phyloP scores from a whole-genome alignment of 78 protist species.

The Salpingoeca rosetta region DNA sequence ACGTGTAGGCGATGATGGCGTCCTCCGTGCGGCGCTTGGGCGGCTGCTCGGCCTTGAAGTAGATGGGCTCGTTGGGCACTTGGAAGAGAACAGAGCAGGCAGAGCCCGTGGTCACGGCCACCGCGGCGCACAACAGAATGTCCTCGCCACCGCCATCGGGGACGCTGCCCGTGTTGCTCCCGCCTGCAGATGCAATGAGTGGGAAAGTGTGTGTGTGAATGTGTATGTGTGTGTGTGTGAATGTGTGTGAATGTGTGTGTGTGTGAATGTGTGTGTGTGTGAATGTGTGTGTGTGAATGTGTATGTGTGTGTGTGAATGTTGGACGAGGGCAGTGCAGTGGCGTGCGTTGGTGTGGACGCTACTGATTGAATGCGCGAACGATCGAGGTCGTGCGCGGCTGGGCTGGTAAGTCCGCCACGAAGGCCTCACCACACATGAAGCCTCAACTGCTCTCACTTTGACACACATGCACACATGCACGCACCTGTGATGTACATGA shows the following conservation, averaged over 20 bases:
- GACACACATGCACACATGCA: neutral
- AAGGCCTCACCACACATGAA: too few relatives aligned
- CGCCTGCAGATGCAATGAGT: neutral
- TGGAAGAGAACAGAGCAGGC: neutral
- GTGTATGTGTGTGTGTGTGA: neutral
- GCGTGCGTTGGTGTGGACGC: too few relatives aligned
- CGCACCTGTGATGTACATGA: neutral
- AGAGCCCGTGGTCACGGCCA: neutral
- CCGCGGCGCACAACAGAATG: neutral
- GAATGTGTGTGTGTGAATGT: too few relatives aligned
- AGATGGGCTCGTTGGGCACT: slow-evolving; percentile 3
- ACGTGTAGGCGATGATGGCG: slow-evolving; percentile 46
- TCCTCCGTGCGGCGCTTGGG: slow-evolving; percentile 28
- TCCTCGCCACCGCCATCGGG: neutral
- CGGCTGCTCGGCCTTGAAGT: neutral
- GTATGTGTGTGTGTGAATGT: too few relatives aligned
- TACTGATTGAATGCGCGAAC: too few relatives aligned
- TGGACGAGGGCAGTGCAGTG: too few relatives aligned
- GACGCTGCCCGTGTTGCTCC: neutral
- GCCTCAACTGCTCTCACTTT: too few relatives aligned
- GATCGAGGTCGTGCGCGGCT: too few relatives aligned
- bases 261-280: neutral
- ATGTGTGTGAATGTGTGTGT: neutral
- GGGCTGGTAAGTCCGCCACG: too few relatives aligned
- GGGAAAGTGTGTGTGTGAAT: neutral